Percentiles rank a stretch among this genome's conserved stretches.
Conservation (phyloP, 2,329 filamentous ascomycete species). For the Seiridium unicorne region DNA sequence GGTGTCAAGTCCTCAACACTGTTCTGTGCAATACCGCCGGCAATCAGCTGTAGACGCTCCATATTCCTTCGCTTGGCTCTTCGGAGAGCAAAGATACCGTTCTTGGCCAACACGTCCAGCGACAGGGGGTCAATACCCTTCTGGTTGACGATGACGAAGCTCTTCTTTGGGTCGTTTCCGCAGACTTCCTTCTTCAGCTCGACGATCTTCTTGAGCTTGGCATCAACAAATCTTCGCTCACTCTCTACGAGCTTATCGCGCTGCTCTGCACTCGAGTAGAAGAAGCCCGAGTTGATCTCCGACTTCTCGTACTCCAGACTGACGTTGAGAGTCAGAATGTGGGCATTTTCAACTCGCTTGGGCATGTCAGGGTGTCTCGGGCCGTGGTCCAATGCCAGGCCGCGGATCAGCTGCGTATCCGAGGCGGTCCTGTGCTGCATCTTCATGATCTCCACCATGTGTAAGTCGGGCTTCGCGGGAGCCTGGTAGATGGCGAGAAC, state of each 20-base stretch:
- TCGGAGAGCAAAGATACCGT: slow-evolving; percentile 91
- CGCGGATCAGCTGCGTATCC: slow-evolving; percentile 93
- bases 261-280: slow-evolving; percentile 96
- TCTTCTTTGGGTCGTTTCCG: slow-evolving; percentile 88
- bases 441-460: slow-evolving; percentile 99
- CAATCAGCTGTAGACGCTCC: slow-evolving; percentile 94
- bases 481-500: slow-evolving; percentile 91
- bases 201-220: slow-evolving; percentile 96
- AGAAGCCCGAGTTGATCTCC: slow-evolving; percentile 98
- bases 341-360: slow-evolving; percentile 92
- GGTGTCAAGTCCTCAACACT: slow-evolving; percentile 90
- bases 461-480: slow-evolving; percentile 88
- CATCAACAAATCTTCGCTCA: slow-evolving; percentile 91
- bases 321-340: slow-evolving; percentile 93
- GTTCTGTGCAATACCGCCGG: slow-evolving; percentile 89
- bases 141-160: slow-evolving; percentile 97
- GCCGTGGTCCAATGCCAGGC: slow-evolving; percentile 90
- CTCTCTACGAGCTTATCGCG: slow-evolving; percentile 97
- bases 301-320: slow-evolving; percentile 98
- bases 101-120: slow-evolving; percentile 94
- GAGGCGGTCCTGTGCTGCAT: slow-evolving; percentile 98
- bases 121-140: slow-evolving; percentile 98
- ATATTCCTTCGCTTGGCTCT: slow-evolving; percentile 98
- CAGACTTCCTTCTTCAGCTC: slow-evolving; percentile 98
- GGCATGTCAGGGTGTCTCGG: slow-evolving; percentile 98